Percentiles rank a stretch among this genome's conserved stretches.
These are phyloP conservation scores for Blastomyces percursus DNA, from an alignment of 2,329 filamentous ascomycete species.

Conservation along the genomic window DNA sequence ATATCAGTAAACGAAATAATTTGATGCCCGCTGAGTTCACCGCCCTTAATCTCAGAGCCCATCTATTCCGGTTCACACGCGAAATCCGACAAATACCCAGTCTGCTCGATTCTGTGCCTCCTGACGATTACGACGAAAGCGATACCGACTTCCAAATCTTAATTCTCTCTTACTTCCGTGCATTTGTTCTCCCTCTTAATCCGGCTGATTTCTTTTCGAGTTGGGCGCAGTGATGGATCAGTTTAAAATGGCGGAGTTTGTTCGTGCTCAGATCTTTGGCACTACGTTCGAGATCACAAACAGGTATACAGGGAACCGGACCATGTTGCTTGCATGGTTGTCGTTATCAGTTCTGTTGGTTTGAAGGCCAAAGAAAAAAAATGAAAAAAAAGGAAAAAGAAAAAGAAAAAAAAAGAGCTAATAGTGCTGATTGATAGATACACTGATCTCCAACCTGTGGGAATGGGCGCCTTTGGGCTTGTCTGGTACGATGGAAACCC, in stretches of 20 bases:
- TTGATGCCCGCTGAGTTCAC: not conserved
- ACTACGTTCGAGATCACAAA: conserved; percentile 99
- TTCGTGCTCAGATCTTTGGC: conserved; percentile 97
- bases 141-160: not conserved
- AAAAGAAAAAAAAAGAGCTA: not conserved
- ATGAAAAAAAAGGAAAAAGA: too few species aligned
- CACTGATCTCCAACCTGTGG: conserved; percentile 93
- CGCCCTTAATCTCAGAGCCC: not conserved
- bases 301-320: conserved; percentile 49
- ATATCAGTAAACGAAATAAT: not conserved
- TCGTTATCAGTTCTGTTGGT: not conserved
- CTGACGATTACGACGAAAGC: not conserved
- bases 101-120: not conserved
- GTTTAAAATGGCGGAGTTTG: conserved; percentile 93
- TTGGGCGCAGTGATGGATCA: conserved; percentile 18
- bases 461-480: conserved; percentile 97
- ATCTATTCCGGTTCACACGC: not conserved
- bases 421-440: conserved; percentile 49
- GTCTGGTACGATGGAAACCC: conserved; percentile 61
- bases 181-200: not conserved
- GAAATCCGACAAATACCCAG: not conserved
- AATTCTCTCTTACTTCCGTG: not conserved
- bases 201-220: not conserved
- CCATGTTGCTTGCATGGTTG: not conserved
- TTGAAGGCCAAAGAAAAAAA: not conserved